Base-by-base conservation (phyloP, 116 monocot species). In the Phalaenopsis hybrid region DNA sequence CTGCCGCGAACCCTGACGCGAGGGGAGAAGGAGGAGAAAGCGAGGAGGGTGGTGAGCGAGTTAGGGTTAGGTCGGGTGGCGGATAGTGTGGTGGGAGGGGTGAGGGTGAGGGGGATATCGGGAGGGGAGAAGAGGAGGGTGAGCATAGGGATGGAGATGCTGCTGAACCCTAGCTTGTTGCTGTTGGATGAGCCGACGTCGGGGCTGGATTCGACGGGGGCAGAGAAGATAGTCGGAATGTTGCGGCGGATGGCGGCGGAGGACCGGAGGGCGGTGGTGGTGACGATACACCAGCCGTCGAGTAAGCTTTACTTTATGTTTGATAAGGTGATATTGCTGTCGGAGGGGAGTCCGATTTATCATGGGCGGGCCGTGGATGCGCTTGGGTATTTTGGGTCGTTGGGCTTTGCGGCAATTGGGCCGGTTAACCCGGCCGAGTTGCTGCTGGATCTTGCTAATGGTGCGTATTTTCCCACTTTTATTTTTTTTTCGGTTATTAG, bases 251-350 rank as follows among this genome's bases (percentile, higher is more conserved):
- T 90, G 48, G 86, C 91, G 6, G 88, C 86, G 17, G 81, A 77
- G 33, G 89, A 88, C 4, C 84, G 94, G 2, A 67, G 96, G 21
- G 88, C 96, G 4, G 86, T 96, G 28, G 86, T 92, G 44, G 89
- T 91, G 25, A 96, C 94, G 15, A 96, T 96, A 65, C 96, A 96
- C 78, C 96, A 96, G 88, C 96, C 96, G 1, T 94, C 96, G 11
- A 90, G 90, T 63, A 80, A 91, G 34, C 86, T 96, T 20, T 96
- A 94, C 86, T 87, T 90, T 81, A 92, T 94, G 94, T 96, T 96
- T 79, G 94, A 96, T 79, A 94, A 94, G 87, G 86, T 96, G 45
- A 84, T 94, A 5, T 86, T 96, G 18, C 87, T 94, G 13, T 92
- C 96, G 45, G 92, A 94, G 10, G 96, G 96, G 0, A 68, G 87